phyloP scores from a whole-genome alignment of 495 filamentous ascomycete species.

The Chaetomium fimeti region DNA sequence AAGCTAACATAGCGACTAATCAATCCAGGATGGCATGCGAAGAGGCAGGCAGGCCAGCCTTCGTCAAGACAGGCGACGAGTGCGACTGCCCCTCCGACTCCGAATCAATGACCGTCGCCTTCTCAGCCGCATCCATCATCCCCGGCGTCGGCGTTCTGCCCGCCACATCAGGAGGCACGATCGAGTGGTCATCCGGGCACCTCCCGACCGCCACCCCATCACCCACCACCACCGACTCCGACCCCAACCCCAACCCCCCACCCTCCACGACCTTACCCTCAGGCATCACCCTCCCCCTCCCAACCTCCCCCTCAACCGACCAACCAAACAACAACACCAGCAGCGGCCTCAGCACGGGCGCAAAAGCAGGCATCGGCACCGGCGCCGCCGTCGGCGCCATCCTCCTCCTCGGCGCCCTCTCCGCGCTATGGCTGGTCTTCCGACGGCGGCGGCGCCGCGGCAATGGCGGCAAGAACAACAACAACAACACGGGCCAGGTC shows the following conservation, averaged over 20 bases:
- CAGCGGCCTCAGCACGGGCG: slow-evolving; percentile 18
- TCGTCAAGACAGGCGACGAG: slow-evolving; percentile 17
- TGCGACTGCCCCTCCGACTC: slow-evolving; percentile 30
- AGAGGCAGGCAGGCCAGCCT: slow-evolving; percentile 14
- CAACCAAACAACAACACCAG: background rate
- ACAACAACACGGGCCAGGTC: background rate
- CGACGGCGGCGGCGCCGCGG: slow-evolving; percentile 23
- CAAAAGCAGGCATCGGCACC: slow-evolving; percentile 29
- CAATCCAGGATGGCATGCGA: slow-evolving; percentile 21
- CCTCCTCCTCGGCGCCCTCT: slow-evolving; percentile 22
- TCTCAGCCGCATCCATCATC: slow-evolving; percentile 27
- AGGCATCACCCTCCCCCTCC: background rate
- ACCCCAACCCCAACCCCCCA: background rate
- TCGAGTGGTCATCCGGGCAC: slow-evolving; percentile 32
- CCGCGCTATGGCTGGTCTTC: slow-evolving; percentile 17
- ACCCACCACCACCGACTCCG: background rate
- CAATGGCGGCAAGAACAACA: background rate
- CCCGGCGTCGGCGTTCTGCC: slow-evolving; percentile 32
- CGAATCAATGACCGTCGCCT: slow-evolving; percentile 21
- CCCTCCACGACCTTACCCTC: background rate
- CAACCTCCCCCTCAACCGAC: background rate
- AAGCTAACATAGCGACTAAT: background rate
- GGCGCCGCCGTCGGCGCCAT: slow-evolving; percentile 20
- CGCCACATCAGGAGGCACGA: slow-evolving; percentile 24
- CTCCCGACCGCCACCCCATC: slow-evolving; percentile 16